Base-by-base conservation (phyloP, 2,329 filamentous ascomycete species). In the Nothophoma quercina region DNA sequence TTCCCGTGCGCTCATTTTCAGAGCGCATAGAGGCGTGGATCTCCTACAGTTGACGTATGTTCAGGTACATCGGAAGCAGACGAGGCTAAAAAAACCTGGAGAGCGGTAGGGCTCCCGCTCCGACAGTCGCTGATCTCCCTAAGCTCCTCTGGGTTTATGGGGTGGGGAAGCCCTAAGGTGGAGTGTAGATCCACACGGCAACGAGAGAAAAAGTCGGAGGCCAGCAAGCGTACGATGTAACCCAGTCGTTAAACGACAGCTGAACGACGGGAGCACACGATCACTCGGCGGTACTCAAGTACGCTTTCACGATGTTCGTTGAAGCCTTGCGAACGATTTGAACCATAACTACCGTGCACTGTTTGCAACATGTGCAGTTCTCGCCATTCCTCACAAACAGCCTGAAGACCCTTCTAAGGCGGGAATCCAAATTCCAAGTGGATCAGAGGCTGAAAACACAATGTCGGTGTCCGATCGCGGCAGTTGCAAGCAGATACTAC, bases 71-170 rank as follows among this genome's bases (percentile, higher is more conserved):
- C 43, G 43, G 39, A 47, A 28, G 50, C 43, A 48, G 43, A 43
- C 22, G 33, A 48, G 23, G 43, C 50, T 53, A 53, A 53, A 48
- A 44, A 48, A 47, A 42, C 43, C 50, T 53, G 50, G 50, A 53
- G 50, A 48, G 50, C 50, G 50, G 43, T 53, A 53, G 43, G 43
- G 50, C 43, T 48, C 50, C 50, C 50, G 50, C 50, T 53, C 50
- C 50, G 50, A 48, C 50, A 48, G 38, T 53, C 38, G 50, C 50
- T 53, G 50, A 53, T 53, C 50, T 39, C 10, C 43, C 43, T 53
- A 48, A 48, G 39, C 43, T 53, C 26, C 15, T 53, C 38, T 48
- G 43, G 50, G 50, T 25, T 25, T 47, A 23, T 48, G 50, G 50
- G 42, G 43, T 53, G 50, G 47, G 19, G 45, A 38, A 26, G 36